Evolutionary conservation across 164 flowering plant species (phyloP), one percentile per base, ranked within the genome.

Genomic region (Piper betle): DNA sequence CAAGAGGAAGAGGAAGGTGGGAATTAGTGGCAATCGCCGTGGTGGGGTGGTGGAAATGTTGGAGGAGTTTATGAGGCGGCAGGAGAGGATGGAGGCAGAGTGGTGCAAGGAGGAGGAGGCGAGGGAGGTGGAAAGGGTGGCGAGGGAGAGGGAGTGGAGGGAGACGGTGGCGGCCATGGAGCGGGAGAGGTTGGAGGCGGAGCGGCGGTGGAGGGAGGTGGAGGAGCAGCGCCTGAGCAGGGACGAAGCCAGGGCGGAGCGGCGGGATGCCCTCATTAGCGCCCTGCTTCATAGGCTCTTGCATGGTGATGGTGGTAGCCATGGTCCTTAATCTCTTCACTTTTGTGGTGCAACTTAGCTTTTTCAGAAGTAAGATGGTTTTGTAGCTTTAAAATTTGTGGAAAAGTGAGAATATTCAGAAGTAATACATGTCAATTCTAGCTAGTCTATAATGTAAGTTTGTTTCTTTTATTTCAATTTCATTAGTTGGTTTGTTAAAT

Each of bases 211-310:
- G 96, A 80, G 90, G 48, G 96, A 91, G 61, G 82, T 81, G 64
- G 96, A 91, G 57, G 97, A 91, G 62, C 82, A 86, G 70, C 78
- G 95, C 62, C 75, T 80, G 74, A 58, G 78, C 58, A 78, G 87
- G 60, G 94, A 86, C 18, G 97, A 91, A 63, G 84, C 80, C 52
- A 83, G 97, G 75, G 90, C 96, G 39, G 96, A 88, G 74, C 83
- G 82, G 67, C 77, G 97, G 61, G 96, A 88, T 66, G 82, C 86
- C 20, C 84, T 88, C n/a, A 78, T 91, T 61, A 82, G 84, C 12
- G 77, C 87, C 38, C 75, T 91, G 20, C 65, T 91, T 16, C 77
- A 82, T 72, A 87, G 82, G 82, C 79, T 91, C 42, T 79, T 82
- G 62, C 76, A 84, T 70, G 91, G 78, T 10, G 39, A 62, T 15